Percentiles rank a stretch among this genome's conserved stretches.
Evolutionary conservation across 2,329 filamentous ascomycete genomes (phyloP).

Genomic region (Fusarium chaquense): DNA sequence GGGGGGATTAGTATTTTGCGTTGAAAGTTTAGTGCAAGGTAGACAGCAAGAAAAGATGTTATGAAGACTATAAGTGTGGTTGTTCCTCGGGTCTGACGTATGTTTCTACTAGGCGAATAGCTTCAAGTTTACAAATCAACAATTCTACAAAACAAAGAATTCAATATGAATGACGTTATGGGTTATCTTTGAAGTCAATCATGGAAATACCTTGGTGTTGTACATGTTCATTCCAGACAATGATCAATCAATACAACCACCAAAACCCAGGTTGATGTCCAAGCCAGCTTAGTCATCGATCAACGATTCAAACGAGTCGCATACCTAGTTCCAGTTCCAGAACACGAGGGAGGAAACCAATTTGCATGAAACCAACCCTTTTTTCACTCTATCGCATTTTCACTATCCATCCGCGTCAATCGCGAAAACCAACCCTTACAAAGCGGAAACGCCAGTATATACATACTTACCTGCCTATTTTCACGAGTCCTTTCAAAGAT

Average conservation of each 20-base stretch:
- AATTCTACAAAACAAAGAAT: accelerated
- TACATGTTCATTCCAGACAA: not conserved
- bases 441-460: not conserved
- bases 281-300: constrained; percentile 37
- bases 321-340: constrained; percentile 25
- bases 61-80: constrained; percentile 13
- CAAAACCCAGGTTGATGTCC: constrained; percentile 4
- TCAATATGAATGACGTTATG: not conserved
- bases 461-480: not conserved
- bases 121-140: not conserved
- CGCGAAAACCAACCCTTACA: not conserved
- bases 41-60: constrained; percentile 45
- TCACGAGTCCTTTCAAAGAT: constrained; percentile 1
- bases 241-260: constrained; percentile 8
- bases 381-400: not conserved
- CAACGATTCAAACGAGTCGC: constrained; percentile 15
- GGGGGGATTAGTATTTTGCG: constrained; percentile 35
- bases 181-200: not conserved
- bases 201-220: not conserved
- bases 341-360: constrained; percentile 21
- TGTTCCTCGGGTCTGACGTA: not conserved
- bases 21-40: constrained; percentile 36
- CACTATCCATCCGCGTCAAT: not conserved
- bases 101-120: too few relatives aligned
- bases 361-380: constrained; percentile 18